Evolutionary conservation across 208 protist species (phyloP), one percentile per base, ranked within the genome.

Genomic region (Crithidia acanthocephali): DNA sequence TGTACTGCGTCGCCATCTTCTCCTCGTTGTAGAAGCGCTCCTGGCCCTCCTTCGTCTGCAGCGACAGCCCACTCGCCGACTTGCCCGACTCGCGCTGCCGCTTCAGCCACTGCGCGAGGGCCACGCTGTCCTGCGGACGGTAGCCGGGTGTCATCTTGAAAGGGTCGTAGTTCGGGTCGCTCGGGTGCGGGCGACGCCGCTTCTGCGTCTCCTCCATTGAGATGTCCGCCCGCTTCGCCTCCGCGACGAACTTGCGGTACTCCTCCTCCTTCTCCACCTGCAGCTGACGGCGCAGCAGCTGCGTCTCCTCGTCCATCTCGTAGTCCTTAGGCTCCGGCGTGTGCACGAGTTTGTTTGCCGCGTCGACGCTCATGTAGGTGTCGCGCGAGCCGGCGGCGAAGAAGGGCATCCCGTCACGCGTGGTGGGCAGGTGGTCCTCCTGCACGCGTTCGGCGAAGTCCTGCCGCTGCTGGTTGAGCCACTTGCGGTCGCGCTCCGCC

Each of bases 1-100:
- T 79, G 83, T 94, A 95, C 81, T 95, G 91, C 13, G 91, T 95
- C n/a, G 91, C 86, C 91, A 95, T 95, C 72, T 95, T 95, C 71
- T 95, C 88, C 72, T 95, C 91, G 58, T 95, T 93, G 74, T 95
- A 95, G 74, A 91, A 94, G n/a, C 91, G 81, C 72, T 95, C 86
- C 76, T 95, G 91, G 27, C 91, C 91, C 65, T 95, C 88, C 28
- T 79, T 80, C 27, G 88, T 94, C 56, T 93, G 91, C 23, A 94
- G 71, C 18, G 88, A 94, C 3, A 88, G 62, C 32, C 87, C 91
- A 30, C 80, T 93, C 15, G 85, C 81, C 16, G 86, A 83, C 72
- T 86, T 88, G 32, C 91, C 91, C 15, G 91, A 95, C 67, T 90
- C 85, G 30, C 91, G 81, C 76, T 95, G 91, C 20, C 88, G 84